Conservation (phyloP, 805 yeast genomes). For the Scheffersomyces ergatensis region DNA sequence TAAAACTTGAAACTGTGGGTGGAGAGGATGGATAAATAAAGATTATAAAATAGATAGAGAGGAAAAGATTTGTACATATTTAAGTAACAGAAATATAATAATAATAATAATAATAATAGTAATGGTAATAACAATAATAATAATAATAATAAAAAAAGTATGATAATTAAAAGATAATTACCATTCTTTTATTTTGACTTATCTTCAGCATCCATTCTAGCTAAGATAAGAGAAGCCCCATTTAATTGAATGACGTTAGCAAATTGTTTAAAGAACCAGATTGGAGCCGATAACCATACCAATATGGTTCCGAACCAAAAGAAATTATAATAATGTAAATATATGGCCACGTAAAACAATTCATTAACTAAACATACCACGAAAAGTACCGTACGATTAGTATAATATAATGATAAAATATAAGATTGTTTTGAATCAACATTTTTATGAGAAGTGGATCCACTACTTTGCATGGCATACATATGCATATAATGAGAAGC, state of each 20-base stretch:
- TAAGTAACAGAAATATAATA: too few species aligned
- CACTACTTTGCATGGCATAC: conserved; percentile 87
- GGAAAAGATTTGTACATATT: too few species aligned
- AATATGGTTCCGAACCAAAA: conserved; percentile 61
- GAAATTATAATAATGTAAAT: conserved; percentile 66
- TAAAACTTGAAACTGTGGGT: not conserved
- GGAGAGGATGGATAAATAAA: not conserved
- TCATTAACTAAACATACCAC: conserved; percentile 92
- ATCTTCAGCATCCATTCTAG: conserved; percentile 68
- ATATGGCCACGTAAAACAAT: conserved; percentile 85
- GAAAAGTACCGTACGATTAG: conserved; percentile 79
- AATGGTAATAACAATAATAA: too few species aligned
- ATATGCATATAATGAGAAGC: conserved; percentile 98
- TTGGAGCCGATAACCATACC: conserved; percentile 67
- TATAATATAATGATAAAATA: conserved; percentile 81
- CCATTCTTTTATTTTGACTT: not conserved
- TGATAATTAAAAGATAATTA: too few species aligned
- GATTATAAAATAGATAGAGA: too few species aligned
- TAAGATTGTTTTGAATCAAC: conserved; percentile 69
- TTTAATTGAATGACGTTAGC: conserved; percentile 86
- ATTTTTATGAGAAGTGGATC: conserved; percentile 79
- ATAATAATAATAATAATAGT: too few species aligned
- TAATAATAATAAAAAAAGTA: too few species aligned
- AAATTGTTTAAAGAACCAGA: conserved; percentile 87
- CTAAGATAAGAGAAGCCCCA: conserved; percentile 80